Evolutionary conservation across 352 stramenopile genomes (phyloP).

Genomic region (Globisporangium nagaii): DNA sequence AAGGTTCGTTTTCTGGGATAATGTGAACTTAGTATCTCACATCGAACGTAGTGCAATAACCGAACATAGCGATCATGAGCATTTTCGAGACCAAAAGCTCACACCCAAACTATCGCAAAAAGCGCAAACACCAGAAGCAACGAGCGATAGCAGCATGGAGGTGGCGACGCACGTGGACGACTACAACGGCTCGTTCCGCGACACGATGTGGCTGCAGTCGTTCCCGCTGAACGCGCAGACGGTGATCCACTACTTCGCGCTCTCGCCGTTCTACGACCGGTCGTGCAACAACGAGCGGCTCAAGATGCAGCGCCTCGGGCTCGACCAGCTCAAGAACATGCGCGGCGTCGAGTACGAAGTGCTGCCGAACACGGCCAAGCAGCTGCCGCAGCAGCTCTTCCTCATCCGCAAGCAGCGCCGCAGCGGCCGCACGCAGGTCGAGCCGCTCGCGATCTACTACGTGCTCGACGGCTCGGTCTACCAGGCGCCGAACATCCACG

Average conservation of each 20-base stretch:
- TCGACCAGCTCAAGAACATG: slow-evolving; percentile 87
- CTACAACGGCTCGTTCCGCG: slow-evolving; percentile 85
- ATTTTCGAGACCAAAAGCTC: too few species aligned
- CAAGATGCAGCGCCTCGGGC: slow-evolving; percentile 84
- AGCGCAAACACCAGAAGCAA: background rate
- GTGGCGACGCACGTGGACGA: slow-evolving; percentile 69
- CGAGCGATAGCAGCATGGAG: slow-evolving; percentile 46
- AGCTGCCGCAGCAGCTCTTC: slow-evolving; percentile 83
- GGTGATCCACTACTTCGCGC: slow-evolving; percentile 85
- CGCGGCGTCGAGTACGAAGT: slow-evolving; percentile 87
- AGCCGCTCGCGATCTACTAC: slow-evolving; percentile 85
- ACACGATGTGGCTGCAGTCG: slow-evolving; percentile 85
- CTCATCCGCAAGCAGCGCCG: slow-evolving; percentile 85
- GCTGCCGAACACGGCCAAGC: slow-evolving; percentile 75
- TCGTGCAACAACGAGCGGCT: slow-evolving; percentile 88
- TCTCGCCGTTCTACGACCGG: slow-evolving; percentile 86
- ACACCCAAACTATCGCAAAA: background rate
- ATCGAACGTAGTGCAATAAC: too few species aligned
- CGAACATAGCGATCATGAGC: too few species aligned
- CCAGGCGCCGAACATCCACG: slow-evolving; percentile 84
- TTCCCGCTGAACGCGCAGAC: slow-evolving; percentile 82
- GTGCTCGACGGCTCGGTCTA: slow-evolving; percentile 85
- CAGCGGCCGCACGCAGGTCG: slow-evolving; percentile 65
- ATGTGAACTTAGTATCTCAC: too few species aligned
- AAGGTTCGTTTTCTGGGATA: too few species aligned